Conservation (phyloP, 179 eudicot species). For the Camellia oleifera region DNA sequence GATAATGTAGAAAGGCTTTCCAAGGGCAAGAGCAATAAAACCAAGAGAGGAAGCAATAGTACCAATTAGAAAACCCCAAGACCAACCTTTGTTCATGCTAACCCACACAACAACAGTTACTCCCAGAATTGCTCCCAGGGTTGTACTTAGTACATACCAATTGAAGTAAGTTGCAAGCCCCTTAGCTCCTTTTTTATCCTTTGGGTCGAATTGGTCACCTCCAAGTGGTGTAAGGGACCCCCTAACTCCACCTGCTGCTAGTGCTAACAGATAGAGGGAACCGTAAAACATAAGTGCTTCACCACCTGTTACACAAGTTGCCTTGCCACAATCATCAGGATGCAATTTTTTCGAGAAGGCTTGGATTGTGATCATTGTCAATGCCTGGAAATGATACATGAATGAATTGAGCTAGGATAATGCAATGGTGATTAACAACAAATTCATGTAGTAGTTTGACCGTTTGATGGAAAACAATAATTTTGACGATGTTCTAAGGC, state of each 20-base stretch:
- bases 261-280: constrained; percentile 51
- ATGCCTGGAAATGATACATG: constrained; percentile 20
- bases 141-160: constrained; percentile 50
- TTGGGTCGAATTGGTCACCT: constrained; percentile 73
- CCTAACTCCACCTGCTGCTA: constrained; percentile 74
- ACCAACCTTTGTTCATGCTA: constrained; percentile 54
- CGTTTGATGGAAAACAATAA: no score
- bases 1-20: constrained; percentile 26
- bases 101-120: constrained; percentile 65
- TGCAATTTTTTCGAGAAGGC: constrained; percentile 23
- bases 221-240: constrained; percentile 72
- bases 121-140: constrained; percentile 61
- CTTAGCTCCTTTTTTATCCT: constrained; percentile 38
- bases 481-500: no score
- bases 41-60: constrained; percentile 28
- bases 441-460: no score
- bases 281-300: constrained; percentile 40
- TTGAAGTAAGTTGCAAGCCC: constrained; percentile 59
- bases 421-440: no score
- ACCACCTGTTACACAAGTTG: constrained; percentile 31
- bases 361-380: constrained; percentile 33
- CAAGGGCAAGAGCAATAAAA: constrained; percentile 21
- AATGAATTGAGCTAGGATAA: neutral
- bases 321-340: constrained; percentile 22
- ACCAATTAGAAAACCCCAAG: constrained; percentile 54